Evolutionary conservation across 129 eudicot genomes (phyloP), one percentile per base, ranked within the genome.

Genomic region (Lactuca saligna): DNA sequence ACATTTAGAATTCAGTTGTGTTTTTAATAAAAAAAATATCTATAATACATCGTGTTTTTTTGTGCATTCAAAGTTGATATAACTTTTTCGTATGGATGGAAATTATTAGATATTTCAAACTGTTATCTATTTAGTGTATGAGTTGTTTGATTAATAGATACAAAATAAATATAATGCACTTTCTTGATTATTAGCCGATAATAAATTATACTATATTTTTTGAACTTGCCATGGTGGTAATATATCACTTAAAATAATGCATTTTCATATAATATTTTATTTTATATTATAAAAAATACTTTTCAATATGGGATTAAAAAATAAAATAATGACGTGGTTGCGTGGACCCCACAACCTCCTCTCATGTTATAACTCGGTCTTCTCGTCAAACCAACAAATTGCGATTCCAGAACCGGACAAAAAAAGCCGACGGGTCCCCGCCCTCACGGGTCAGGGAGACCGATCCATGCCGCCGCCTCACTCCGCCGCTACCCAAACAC

Each of bases 371-470:
- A 76, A 54, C 65, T 3, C 57, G 17, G 34, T 35, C 55, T 12
- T 54, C 50, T 13, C 34, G 16, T 61, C 60, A 54, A 62, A 61
- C 66, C 60, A 41, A 62, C 54, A 58, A 54, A 68, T 54, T 5
- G 3, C 75, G 6, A 76, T 68, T 68, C 66, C 75, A 76, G 65
- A 69, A 32, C 81, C 54, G 32, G 38, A 44, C 54, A 1, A 61
- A 3, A 44, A 54, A 61, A 57, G 71, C 39, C 75, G 13, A 77
- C 64, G 70, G 73, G 75, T 84, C 86, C 82, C 83, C 84, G 70
- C 77, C 79, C 82, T 73, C 46, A 42, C 61, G 79, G 84, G 86
- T 81, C 84, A 42, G 79, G 84, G 80, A 69, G 70, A 68, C 79
- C 72, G 29, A 31, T 31, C 38, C 54, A 51, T 61, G 60, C 64